Evolutionary conservation across 106 monocot species (phyloP).

Genomic region (Triglochin maritima): DNA sequence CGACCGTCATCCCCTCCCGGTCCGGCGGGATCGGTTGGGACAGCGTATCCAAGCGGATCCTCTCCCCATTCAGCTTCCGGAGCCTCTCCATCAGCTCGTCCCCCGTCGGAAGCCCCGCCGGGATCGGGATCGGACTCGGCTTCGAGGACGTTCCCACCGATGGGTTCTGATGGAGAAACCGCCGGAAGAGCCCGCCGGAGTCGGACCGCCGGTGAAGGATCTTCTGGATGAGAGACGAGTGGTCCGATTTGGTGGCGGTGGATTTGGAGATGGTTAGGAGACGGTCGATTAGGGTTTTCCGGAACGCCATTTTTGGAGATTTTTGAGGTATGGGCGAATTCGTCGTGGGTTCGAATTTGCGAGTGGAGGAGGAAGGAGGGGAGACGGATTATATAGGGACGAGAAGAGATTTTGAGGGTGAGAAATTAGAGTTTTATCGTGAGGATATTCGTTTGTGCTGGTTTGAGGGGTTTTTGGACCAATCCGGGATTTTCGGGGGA

Average conservation of each 20-base stretch:
- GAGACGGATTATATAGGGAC: too few species aligned
- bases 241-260: not conserved
- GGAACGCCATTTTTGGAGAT: conserved; percentile 2
- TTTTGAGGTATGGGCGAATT: too few species aligned
- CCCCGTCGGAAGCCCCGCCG: conserved; percentile 3
- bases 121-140: not conserved
- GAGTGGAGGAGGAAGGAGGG: too few species aligned
- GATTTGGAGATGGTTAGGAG: not conserved
- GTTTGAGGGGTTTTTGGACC: too few species aligned
- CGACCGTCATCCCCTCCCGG: conserved; percentile 1
- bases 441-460: too few species aligned
- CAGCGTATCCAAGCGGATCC: conserved; percentile 4
- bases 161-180: conserved; percentile 4
- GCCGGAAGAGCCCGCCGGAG: not conserved
- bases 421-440: too few species aligned
- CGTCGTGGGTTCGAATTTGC: too few species aligned
- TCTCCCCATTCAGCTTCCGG: conserved; percentile 3
- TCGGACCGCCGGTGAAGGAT: not conserved
- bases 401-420: too few species aligned
- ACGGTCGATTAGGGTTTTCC: conserved; percentile 7
- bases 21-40: conserved; percentile 5
- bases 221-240: not conserved
- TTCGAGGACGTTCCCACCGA: not conserved
- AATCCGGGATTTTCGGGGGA: too few species aligned
- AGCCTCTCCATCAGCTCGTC: conserved; percentile 10